Percentiles rank a stretch among this genome's conserved stretches.
These are phyloP conservation scores for Spizellomyces sp. DNA, from an alignment of 192 early-diverging fungal species.

Conservation along the genomic window DNA sequence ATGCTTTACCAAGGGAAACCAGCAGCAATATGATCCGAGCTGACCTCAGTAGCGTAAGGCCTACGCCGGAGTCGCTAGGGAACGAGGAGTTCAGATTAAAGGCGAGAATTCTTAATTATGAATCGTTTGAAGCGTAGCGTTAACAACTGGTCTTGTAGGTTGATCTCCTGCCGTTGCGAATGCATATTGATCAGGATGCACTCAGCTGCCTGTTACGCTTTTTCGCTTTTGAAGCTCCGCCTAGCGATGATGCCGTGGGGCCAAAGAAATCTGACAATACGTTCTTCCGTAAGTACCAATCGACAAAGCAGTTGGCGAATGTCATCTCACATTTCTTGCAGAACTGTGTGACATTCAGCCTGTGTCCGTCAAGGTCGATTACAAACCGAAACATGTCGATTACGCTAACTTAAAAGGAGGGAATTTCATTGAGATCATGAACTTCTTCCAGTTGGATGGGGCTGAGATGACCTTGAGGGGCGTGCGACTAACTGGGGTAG, in stretches of 20 bases:
- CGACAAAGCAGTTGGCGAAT: not conserved
- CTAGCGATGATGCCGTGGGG: constrained; percentile 31
- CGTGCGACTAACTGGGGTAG: constrained; percentile 77
- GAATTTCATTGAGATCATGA: constrained; percentile 81
- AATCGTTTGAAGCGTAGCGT: not conserved
- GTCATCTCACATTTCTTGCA: constrained; percentile 43
- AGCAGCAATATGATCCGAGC: constrained; percentile 69
- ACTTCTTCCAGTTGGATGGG: constrained; percentile 90
- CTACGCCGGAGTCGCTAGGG: constrained; percentile 46
- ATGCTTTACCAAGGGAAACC: constrained; percentile 58
- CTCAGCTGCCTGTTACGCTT: constrained; percentile 80
- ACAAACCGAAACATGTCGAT: constrained; percentile 94
- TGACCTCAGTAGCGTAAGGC: constrained; percentile 58
- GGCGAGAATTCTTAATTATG: constrained; percentile 28
- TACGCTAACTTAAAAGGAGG: constrained; percentile 70
- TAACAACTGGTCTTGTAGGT: constrained; percentile 38
- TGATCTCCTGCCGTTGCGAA: constrained; percentile 74
- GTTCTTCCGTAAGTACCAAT: constrained; percentile 43
- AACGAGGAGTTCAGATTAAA: constrained; percentile 65
- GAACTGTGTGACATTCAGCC: constrained; percentile 69
- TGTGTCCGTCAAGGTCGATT: constrained; percentile 87
- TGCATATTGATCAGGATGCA: constrained; percentile 94
- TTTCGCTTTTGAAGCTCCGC: constrained; percentile 58
- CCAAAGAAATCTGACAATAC: constrained; percentile 3
- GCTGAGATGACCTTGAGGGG: constrained; percentile 84